A percentile compares a stretch with the other conserved stretches of the same genome.
These are phyloP conservation scores for Apophysomyces variabilis DNA, from an alignment of 371 early-diverging fungal species.

Conservation along the genomic window DNA sequence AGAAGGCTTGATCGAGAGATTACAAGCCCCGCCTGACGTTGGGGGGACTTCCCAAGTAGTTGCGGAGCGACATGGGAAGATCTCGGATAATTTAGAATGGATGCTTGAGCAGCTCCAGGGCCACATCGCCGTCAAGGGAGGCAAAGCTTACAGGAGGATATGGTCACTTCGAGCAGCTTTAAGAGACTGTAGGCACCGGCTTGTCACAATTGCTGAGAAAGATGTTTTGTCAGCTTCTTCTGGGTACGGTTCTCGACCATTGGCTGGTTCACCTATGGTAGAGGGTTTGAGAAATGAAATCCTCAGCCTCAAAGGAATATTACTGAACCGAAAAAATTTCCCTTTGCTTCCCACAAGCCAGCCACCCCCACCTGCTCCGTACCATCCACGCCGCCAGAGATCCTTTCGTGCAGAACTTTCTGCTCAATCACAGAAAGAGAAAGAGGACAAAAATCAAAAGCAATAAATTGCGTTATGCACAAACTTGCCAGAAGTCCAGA, in stretches of 20 bases:
- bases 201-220: not conserved
- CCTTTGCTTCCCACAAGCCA: not conserved
- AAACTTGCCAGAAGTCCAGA: not conserved
- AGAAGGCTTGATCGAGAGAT: not conserved
- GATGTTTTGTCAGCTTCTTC: not conserved
- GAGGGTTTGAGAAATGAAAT: not conserved
- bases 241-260: not conserved
- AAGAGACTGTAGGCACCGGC: not conserved
- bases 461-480: not conserved
- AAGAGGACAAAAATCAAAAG: not conserved
- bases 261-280: not conserved
- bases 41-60: not conserved
- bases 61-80: not conserved
- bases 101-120: not conserved
- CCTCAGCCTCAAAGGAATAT: not conserved
- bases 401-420: slow-evolving; percentile 3
- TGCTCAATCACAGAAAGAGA: no score
- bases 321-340: slow-evolving; percentile 5
- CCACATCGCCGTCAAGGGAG: not conserved
- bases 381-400: not conserved
- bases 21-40: not conserved
- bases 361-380: not conserved
- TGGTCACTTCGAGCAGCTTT: not conserved
- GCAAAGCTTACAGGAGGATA: not conserved
- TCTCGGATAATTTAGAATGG: not conserved